Conservation (phyloP, 2,329 filamentous ascomycete species). For the Phialemonium atrogriseum region DNA sequence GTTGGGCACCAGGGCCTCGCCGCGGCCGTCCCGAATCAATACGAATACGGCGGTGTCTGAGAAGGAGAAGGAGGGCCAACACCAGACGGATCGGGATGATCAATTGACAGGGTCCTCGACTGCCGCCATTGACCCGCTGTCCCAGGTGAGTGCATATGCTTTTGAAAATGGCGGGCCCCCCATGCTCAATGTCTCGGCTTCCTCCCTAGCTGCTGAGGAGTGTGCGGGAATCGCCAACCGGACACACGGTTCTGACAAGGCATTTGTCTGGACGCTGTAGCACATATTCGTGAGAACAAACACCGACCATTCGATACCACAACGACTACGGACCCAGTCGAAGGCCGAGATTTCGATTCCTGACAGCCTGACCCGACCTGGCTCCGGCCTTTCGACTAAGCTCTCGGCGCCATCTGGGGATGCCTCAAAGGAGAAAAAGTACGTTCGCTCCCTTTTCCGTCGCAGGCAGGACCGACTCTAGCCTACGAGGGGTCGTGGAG, state of each 20-base stretch:
- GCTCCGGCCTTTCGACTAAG: constrained; percentile 32
- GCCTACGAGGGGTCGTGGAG: too few relatives aligned
- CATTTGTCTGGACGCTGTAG: constrained; percentile 22
- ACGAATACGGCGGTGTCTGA: background rate
- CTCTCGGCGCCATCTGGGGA: constrained; percentile 25
- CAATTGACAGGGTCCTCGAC: background rate
- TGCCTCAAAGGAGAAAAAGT: constrained; percentile 57
- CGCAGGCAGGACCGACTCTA: too few relatives aligned
- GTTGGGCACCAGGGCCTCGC: background rate
- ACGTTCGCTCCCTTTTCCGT: too few relatives aligned
- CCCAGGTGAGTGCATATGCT: too few relatives aligned
- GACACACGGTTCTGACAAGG: constrained; percentile 2
- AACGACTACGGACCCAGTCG: constrained; percentile 43
- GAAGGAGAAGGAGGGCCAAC: background rate
- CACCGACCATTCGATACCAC: constrained; percentile 49
- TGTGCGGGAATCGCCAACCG: too few relatives aligned
- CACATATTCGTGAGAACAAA: constrained; percentile 61
- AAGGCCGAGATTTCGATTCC: constrained; percentile 42
- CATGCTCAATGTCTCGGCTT: too few relatives aligned
- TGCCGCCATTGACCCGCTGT: background rate
- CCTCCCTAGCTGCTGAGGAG: too few relatives aligned
- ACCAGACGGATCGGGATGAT: background rate
- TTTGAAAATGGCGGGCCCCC: too few relatives aligned
- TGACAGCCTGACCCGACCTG: constrained; percentile 30
- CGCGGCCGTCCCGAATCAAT: background rate